phyloP scores from a whole-genome alignment of 139 green algal genomes.

The Trebouxia sp. region DNA sequence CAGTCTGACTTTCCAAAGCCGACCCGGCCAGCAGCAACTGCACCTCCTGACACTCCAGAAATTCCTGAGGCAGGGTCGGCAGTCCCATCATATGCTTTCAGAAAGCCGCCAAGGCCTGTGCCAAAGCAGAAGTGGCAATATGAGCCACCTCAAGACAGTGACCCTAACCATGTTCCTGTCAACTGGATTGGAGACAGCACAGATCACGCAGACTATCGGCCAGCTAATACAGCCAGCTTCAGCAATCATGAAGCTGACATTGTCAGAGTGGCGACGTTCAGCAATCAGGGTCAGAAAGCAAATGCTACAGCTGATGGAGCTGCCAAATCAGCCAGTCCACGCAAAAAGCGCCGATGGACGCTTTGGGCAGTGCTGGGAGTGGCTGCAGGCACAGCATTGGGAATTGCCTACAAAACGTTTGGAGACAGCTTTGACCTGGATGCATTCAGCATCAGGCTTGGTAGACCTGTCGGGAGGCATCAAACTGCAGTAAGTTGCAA shows the following conservation, averaged over 20 bases:
- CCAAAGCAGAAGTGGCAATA: too few species aligned
- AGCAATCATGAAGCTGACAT: slow-evolving; percentile 25
- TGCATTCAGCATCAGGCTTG: too few species aligned
- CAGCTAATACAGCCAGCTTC: slow-evolving; percentile 13
- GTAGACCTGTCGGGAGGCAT: too few species aligned
- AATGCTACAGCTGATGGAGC: background rate
- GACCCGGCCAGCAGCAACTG: background rate
- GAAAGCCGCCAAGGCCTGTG: too few species aligned
- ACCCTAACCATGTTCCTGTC: background rate
- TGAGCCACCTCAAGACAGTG: background rate
- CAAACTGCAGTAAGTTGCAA: too few species aligned
- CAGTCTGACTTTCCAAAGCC: background rate
- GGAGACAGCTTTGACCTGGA: background rate
- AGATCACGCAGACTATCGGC: background rate
- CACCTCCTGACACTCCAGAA: background rate
- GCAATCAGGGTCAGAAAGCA: background rate
- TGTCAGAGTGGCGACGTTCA: slow-evolving; percentile 17
- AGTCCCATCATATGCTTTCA: background rate
- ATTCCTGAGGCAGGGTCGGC: background rate
- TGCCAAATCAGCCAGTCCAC: background rate
- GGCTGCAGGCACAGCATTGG: slow-evolving; percentile 5
- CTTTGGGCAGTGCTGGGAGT: background rate
- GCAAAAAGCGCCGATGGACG: background rate
- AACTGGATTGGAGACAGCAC: slow-evolving; percentile 21
- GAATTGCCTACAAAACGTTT: background rate